phyloP scores from a whole-genome alignment of 2,329 filamentous ascomycete species.

The Clonostachys byssicola region DNA sequence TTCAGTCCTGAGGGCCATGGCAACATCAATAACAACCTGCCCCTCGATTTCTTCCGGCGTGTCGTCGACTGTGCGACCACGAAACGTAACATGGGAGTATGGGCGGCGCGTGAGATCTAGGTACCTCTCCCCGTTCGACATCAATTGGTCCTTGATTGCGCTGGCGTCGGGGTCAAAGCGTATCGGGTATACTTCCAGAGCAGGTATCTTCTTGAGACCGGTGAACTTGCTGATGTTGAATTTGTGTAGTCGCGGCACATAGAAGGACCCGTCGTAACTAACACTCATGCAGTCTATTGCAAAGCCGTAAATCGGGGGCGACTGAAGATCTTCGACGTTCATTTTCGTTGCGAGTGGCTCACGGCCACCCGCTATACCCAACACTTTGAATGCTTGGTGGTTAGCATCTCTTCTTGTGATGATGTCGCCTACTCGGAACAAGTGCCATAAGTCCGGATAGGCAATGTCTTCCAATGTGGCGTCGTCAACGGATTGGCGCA shows the following conservation, averaged over 20 bases:
- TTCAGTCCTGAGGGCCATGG: constrained; percentile 1
- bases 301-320: constrained; percentile 1
- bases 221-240: constrained; percentile 4
- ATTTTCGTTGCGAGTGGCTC: neutral
- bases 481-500: constrained; percentile 3
- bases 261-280: constrained; percentile 1
- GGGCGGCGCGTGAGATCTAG: neutral
- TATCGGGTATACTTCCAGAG: constrained; percentile 3
- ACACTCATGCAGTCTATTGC: constrained; percentile 6
- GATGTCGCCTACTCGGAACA: constrained; percentile 4
- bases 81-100: neutral
- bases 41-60: constrained; percentile 1
- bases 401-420: neutral
- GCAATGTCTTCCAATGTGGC: constrained; percentile 4
- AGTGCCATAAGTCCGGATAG: constrained; percentile 8
- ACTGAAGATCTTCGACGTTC: neutral
- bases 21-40: constrained; percentile 4
- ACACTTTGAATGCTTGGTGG: constrained; percentile 1
- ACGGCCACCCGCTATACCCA: constrained; percentile 3
- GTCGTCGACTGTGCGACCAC: constrained; percentile 1
- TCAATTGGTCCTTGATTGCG: neutral
- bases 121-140: neutral
- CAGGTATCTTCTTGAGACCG: constrained; percentile 2
- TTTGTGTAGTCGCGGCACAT: constrained; percentile 4
- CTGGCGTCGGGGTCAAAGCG: constrained; percentile 1